These are phyloP conservation scores for Fusarium pseudoanthophilum DNA, from an alignment of 2,329 filamentous ascomycete genomes.

Conservation along the genomic window DNA sequence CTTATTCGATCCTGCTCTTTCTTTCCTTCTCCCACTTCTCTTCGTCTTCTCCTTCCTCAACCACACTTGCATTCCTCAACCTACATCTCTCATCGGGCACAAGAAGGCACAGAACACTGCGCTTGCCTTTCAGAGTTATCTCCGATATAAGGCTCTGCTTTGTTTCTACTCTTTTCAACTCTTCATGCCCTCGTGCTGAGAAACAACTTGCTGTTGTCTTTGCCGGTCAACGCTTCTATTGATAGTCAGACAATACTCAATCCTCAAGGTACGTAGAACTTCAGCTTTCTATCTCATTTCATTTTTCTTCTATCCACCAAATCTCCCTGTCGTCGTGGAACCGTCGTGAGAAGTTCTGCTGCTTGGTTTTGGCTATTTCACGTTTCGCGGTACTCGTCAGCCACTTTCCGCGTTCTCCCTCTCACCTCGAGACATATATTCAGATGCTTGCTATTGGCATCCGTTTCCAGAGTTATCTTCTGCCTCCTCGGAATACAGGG, in stretches of 20 bases:
- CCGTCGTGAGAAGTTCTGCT: not conserved
- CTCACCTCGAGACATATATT: not conserved
- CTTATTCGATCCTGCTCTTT: not conserved
- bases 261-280: constrained; percentile 6
- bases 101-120: not conserved
- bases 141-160: not conserved
- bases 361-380: not conserved
- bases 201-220: not conserved
- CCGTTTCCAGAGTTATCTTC: not conserved
- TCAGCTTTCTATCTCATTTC: not conserved
- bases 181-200: not conserved
- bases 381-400: not conserved
- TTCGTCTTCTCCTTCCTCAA: not conserved
- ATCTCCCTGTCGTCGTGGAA: not conserved
- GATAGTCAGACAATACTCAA: not conserved
- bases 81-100: not conserved
- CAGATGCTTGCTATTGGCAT: not conserved
- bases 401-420: not conserved
- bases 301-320: not conserved
- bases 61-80: constrained; percentile 12
- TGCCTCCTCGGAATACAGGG: not conserved
- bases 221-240: not conserved
- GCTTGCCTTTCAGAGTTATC: not conserved
- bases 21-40: not conserved
- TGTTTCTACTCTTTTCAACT: not conserved